Evolutionary conservation across 495 filamentous ascomycete genomes (phyloP).

Genomic region (Tuber brumale): DNA sequence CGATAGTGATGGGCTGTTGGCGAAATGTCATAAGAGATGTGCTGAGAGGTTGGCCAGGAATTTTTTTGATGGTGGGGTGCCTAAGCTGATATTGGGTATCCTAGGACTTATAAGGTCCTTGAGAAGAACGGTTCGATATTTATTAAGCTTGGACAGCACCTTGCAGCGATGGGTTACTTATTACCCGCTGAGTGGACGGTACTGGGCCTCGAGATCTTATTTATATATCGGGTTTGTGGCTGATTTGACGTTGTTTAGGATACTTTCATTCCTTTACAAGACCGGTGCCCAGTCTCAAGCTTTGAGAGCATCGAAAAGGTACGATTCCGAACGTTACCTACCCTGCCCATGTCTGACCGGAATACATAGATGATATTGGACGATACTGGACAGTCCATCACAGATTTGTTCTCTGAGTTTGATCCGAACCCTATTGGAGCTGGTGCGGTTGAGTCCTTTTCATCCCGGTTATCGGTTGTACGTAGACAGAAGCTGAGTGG

Average conservation of each 20-base stretch:
- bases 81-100: conserved; percentile 9
- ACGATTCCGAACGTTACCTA: conserved; percentile 4
- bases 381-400: conserved; percentile 74
- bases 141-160: conserved; percentile 93
- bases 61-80: conserved; percentile 1
- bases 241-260: conserved; percentile 41
- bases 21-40: conserved; percentile 86
- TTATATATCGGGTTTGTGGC: background rate
- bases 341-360: conserved; percentile 3
- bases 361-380: conserved; percentile 60
- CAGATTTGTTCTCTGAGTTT: conserved; percentile 79
- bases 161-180: conserved; percentile 92
- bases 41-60: conserved; percentile 50
- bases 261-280: conserved; percentile 93
- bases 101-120: conserved; percentile 70
- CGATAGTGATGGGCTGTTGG: conserved; percentile 60
- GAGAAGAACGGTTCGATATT: conserved; percentile 97
- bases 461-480: conserved; percentile 14
- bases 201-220: background rate
- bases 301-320: conserved; percentile 69
- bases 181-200: conserved; percentile 86
- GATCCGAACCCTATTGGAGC: conserved; percentile 75
- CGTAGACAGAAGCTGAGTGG: conserved; percentile 34
- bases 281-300: conserved; percentile 88
- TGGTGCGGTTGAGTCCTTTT: conserved; percentile 21